A percentile compares a stretch with the other conserved stretches of the same genome.
phyloP scores from a whole-genome alignment of 495 filamentous ascomycete species.

The Echria macrotheca region DNA sequence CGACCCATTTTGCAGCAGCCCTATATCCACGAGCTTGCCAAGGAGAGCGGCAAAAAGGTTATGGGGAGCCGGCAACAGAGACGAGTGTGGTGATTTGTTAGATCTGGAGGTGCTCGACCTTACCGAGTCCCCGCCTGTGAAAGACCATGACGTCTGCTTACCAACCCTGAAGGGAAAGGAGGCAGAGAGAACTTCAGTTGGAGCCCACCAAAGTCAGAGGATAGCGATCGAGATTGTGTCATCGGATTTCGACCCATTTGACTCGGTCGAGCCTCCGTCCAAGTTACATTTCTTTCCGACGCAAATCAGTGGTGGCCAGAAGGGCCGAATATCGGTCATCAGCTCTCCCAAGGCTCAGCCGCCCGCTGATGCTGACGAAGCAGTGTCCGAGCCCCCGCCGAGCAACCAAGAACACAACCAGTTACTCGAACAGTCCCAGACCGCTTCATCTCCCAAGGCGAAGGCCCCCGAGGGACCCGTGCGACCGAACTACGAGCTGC shows the following conservation, averaged over 20 bases:
- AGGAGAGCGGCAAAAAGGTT: slow-evolving; percentile 30
- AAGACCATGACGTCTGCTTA: no score
- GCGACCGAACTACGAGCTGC: slow-evolving; percentile 56
- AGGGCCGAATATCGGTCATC: no score
- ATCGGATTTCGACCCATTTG: slow-evolving; percentile 9
- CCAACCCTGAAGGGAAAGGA: background rate
- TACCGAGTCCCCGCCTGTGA: slow-evolving; percentile 38
- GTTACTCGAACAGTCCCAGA: slow-evolving; percentile 18
- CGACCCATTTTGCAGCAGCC: slow-evolving; percentile 32
- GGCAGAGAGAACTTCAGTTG: background rate
- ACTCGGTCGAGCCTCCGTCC: background rate
- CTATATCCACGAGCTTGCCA: slow-evolving; percentile 25
- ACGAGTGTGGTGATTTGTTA: slow-evolving; percentile 54
- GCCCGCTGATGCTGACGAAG: no score
- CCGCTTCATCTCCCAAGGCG: slow-evolving; percentile 6
- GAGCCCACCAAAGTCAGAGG: background rate
- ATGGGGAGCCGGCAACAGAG: slow-evolving; percentile 66
- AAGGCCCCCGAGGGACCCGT: slow-evolving; percentile 12
- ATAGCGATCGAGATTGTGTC: slow-evolving; percentile 15
- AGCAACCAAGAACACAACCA: slow-evolving; percentile 29
- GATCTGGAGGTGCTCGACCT: slow-evolving; percentile 54
- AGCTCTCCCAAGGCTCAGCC: no score
- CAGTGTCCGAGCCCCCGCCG: slow-evolving; percentile 29
- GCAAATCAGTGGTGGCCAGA: background rate
- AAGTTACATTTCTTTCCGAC: slow-evolving; percentile 13